Evolutionary conservation across 768 basidiomycete genomes (phyloP).

Genomic region (Tulasnella sp.): DNA sequence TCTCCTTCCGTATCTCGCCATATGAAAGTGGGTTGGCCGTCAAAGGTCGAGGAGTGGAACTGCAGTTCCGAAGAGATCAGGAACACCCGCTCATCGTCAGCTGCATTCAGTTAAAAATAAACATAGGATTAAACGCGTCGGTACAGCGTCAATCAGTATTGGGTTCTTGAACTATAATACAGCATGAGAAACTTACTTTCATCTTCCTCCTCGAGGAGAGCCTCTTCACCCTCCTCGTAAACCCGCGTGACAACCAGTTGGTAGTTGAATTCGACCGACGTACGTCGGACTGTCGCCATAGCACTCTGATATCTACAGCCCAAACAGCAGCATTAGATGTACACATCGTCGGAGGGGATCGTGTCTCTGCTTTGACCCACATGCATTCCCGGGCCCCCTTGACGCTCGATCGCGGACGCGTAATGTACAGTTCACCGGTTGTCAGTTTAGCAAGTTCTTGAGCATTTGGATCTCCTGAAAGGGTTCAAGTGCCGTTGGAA

Average conservation of each 20-base stretch:
- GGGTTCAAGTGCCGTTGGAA: background rate
- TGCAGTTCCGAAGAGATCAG: conserved; percentile 85
- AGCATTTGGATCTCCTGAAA: conserved; percentile 82
- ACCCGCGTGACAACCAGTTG: conserved; percentile 94
- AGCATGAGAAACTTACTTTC: conserved; percentile 45
- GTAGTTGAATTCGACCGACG: conserved; percentile 58
- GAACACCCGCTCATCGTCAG: conserved; percentile 89
- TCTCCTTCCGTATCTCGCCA: conserved; percentile 93
- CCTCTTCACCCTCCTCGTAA: conserved; percentile 94
- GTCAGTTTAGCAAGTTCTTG: conserved; percentile 93
- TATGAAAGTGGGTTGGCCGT: conserved; percentile 71
- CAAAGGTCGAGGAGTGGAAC: conserved; percentile 66
- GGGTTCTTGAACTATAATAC: background rate
- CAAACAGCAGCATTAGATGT: background rate
- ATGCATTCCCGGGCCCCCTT: conserved; percentile 95
- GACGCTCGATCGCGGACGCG: conserved; percentile 75
- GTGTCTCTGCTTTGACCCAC: conserved; percentile 42
- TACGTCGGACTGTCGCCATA: conserved; percentile 83
- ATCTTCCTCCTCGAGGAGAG: conserved; percentile 88
- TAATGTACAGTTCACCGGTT: conserved; percentile 82
- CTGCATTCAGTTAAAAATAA: conserved; percentile 35
- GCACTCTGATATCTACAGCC: conserved; percentile 80
- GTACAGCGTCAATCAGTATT: conserved; percentile 25
- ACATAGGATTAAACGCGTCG: background rate
- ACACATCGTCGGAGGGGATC: background rate